phyloP scores from a whole-genome alignment of 2,329 filamentous ascomycete genomes.

The Fusarium staphyleae region DNA sequence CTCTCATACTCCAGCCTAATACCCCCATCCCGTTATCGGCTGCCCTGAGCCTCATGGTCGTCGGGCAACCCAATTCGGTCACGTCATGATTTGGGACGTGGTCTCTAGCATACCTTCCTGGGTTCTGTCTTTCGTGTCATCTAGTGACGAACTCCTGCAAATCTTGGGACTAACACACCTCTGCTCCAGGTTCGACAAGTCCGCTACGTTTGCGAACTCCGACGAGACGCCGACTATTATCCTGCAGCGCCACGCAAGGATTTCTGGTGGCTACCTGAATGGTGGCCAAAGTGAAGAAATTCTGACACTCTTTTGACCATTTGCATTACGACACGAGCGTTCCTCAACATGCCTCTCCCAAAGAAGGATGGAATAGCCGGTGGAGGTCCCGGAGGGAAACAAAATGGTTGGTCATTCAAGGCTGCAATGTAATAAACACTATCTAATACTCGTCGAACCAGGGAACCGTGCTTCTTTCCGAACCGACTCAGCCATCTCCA shows the following conservation, averaged over 20 bases:
- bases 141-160: background rate
- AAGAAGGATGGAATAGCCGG: constrained; percentile 50
- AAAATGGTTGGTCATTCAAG: constrained; percentile 47
- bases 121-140: background rate
- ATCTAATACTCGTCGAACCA: constrained; percentile 47
- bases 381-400: constrained; percentile 44
- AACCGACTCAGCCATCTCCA: constrained; percentile 89
- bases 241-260: constrained; percentile 26
- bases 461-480: constrained; percentile 75
- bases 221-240: constrained; percentile 19
- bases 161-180: constrained; percentile 14
- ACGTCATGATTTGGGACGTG: constrained; percentile 37
- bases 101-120: constrained; percentile 26
- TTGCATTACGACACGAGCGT: constrained; percentile 32
- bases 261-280: constrained; percentile 35
- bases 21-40: constrained; percentile 18
- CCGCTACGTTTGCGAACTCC: constrained; percentile 24
- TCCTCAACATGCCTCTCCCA: constrained; percentile 47
- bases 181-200: constrained; percentile 19
- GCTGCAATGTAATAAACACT: background rate
- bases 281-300: constrained; percentile 33
- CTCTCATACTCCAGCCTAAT: constrained; percentile 5
- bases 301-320: constrained; percentile 37
- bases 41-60: constrained; percentile 18
- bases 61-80: constrained; percentile 29